Percentiles rank a stretch among this genome's conserved stretches.
Conservation (phyloP, 208 protist genomes). For the Leishmania tarentolae region DNA sequence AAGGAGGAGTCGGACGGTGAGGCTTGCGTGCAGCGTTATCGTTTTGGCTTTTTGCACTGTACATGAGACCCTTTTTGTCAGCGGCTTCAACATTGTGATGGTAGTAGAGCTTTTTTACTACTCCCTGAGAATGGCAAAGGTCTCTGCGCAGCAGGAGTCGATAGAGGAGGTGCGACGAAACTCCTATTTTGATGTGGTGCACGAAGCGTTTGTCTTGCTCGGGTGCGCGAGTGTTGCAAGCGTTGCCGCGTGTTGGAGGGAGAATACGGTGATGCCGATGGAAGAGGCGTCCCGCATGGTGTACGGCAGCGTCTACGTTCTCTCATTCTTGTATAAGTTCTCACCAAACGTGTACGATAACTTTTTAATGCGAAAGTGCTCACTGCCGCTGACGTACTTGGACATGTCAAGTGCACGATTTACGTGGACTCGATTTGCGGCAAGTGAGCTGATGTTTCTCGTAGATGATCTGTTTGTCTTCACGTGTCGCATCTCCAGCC, state of each 20-base stretch:
- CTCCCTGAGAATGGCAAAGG: constrained; percentile 41
- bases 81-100: constrained; percentile 59
- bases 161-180: constrained; percentile 38
- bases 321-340: constrained; percentile 69
- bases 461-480: constrained; percentile 88
- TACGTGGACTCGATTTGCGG: constrained; percentile 23
- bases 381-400: constrained; percentile 62
- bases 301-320: constrained; percentile 71
- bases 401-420: constrained; percentile 19
- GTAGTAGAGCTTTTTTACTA: constrained; percentile 69
- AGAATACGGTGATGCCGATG: constrained; percentile 1
- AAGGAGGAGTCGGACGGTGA: constrained; percentile 23
- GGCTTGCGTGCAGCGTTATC: constrained; percentile 37
- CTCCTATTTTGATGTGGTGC: constrained; percentile 69
- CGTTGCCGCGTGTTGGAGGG: constrained; percentile 11
- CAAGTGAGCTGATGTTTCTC: constrained; percentile 60
- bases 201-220: constrained; percentile 53
- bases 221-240: constrained; percentile 30
- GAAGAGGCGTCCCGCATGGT: constrained; percentile 54
- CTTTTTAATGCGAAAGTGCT: constrained; percentile 71
- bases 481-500: constrained; percentile 67
- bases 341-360: constrained; percentile 86
- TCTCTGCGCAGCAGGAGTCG: constrained; percentile 44
- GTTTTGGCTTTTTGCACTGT: constrained; percentile 65
- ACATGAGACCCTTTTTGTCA: constrained; percentile 63